Conservation (phyloP, 495 filamentous ascomycete genomes). For the Articulospora tetracladia region DNA sequence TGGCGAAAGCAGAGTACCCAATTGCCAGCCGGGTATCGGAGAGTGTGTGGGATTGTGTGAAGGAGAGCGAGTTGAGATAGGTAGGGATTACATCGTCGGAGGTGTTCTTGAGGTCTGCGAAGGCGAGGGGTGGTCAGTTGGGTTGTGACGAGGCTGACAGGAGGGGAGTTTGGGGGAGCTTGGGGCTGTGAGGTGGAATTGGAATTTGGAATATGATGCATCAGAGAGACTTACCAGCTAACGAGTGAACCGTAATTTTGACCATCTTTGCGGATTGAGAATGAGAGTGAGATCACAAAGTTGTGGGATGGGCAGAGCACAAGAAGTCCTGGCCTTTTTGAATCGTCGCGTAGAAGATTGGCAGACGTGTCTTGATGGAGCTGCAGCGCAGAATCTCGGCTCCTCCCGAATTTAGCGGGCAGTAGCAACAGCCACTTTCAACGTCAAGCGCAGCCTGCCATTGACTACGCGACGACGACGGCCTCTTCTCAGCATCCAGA, state of each 20-base stretch:
- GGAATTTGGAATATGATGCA: neutral
- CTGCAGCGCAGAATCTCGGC: conserved; percentile 15
- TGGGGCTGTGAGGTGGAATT: neutral
- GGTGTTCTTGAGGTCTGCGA: conserved; percentile 95
- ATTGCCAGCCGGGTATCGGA: conserved; percentile 77
- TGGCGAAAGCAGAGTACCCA: conserved; percentile 76
- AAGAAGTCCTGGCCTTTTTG: neutral
- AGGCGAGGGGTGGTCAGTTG: conserved; percentile 5
- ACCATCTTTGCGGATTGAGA: conserved; percentile 32
- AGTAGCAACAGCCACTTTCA: conserved; percentile 10
- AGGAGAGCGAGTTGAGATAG: conserved; percentile 81
- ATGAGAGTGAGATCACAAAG: conserved; percentile 1
- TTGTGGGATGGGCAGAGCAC: neutral
- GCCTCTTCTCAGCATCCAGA: conserved; percentile 16
- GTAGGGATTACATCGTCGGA: conserved; percentile 91
- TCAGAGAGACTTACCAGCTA: conserved; percentile 47
- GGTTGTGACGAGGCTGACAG: conserved; percentile 7
- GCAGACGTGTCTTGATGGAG: conserved; percentile 25
- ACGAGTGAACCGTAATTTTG: conserved; percentile 65
- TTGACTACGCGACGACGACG: neutral
- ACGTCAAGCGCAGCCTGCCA: conserved; percentile 8
- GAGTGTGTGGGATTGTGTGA: conserved; percentile 74
- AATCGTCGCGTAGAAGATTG: neutral
- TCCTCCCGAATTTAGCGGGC: conserved; percentile 18
- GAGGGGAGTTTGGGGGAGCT: neutral